Evolutionary conservation across 2,329 filamentous ascomycete species (phyloP).

Genomic region (Didymella pomorum): DNA sequence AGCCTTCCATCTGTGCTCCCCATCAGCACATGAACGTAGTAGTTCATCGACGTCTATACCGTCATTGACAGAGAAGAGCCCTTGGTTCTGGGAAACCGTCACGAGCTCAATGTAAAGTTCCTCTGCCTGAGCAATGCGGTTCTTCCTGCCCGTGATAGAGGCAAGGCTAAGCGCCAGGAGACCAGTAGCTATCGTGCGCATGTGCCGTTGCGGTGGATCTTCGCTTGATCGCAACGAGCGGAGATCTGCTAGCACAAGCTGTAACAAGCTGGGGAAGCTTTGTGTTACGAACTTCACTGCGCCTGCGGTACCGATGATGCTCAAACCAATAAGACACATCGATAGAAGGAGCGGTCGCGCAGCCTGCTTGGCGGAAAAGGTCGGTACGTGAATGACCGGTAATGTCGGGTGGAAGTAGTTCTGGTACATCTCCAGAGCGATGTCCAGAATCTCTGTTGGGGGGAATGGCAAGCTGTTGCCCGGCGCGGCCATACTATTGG

Average conservation of each 20-base stretch:
- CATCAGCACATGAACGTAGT: slow-evolving; percentile 55
- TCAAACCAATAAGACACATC: slow-evolving; percentile 63
- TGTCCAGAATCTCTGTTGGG: slow-evolving; percentile 62
- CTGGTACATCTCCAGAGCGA: slow-evolving; percentile 63
- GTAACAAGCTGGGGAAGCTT: slow-evolving; percentile 53
- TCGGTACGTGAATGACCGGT: slow-evolving; percentile 63
- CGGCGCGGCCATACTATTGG: slow-evolving; percentile 40
- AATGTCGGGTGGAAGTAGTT: slow-evolving; percentile 62
- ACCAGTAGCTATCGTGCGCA: slow-evolving; percentile 58
- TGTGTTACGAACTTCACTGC: slow-evolving; percentile 59
- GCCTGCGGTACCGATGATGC: slow-evolving; percentile 61
- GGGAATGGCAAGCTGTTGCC: slow-evolving; percentile 52
- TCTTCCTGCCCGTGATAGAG: slow-evolving; percentile 57
- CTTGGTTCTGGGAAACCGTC: slow-evolving; percentile 59
- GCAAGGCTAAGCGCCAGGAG: slow-evolving; percentile 60
- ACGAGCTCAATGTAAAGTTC: slow-evolving; percentile 62
- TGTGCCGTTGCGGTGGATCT: slow-evolving; percentile 52
- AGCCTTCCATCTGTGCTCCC: slow-evolving; percentile 60
- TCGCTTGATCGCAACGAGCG: slow-evolving; percentile 53
- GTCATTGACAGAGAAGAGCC: slow-evolving; percentile 60
- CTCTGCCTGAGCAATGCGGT: slow-evolving; percentile 57
- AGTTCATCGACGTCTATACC: slow-evolving; percentile 47
- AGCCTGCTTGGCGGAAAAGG: slow-evolving; percentile 60
- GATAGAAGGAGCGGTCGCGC: slow-evolving; percentile 58
- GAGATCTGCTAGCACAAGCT: slow-evolving; percentile 55